Percentiles rank a stretch among this genome's conserved stretches.
Conservation (phyloP, 805 yeast species). For the Candida sakaeoensis region DNA sequence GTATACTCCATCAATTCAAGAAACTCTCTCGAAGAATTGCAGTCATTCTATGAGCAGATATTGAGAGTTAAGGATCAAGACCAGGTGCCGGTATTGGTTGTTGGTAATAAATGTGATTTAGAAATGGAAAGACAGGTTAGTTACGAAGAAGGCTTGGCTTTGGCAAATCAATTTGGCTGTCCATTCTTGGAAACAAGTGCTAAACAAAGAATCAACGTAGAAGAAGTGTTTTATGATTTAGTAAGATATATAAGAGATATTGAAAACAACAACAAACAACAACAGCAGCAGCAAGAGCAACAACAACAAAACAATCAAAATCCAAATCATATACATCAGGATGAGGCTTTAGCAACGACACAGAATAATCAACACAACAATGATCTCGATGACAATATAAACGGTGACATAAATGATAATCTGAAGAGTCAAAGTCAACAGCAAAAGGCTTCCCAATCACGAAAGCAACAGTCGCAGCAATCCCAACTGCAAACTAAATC, state of each 20-base stretch:
- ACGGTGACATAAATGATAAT: slow-evolving; percentile 1
- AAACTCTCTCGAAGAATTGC: slow-evolving; percentile 79
- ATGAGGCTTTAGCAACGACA: background rate
- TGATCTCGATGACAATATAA: too few relatives aligned
- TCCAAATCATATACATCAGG: background rate
- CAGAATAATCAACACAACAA: slow-evolving; percentile 2
- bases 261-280: slow-evolving; percentile 4
- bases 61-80: slow-evolving; percentile 72
- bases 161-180: slow-evolving; percentile 65
- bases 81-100: slow-evolving; percentile 72
- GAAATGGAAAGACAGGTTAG: slow-evolving; percentile 74
- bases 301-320: background rate
- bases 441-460: background rate
- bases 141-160: slow-evolving; percentile 54
- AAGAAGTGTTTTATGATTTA: slow-evolving; percentile 71
- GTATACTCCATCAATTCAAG: slow-evolving; percentile 87
- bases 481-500: slow-evolving; percentile 13
- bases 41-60: slow-evolving; percentile 74
- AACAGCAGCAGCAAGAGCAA: background rate
- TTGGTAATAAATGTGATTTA: slow-evolving; percentile 76
- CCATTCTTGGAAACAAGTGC: slow-evolving; percentile 92
- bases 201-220: slow-evolving; percentile 85
- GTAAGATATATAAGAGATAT: slow-evolving; percentile 52
- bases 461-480: slow-evolving; percentile 1
- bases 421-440: background rate